A percentile compares a stretch with the other conserved stretches of the same genome.
These are phyloP conservation scores for Colletotrichum agaves DNA, from an alignment of 2,329 filamentous ascomycete species.

Conservation along the genomic window DNA sequence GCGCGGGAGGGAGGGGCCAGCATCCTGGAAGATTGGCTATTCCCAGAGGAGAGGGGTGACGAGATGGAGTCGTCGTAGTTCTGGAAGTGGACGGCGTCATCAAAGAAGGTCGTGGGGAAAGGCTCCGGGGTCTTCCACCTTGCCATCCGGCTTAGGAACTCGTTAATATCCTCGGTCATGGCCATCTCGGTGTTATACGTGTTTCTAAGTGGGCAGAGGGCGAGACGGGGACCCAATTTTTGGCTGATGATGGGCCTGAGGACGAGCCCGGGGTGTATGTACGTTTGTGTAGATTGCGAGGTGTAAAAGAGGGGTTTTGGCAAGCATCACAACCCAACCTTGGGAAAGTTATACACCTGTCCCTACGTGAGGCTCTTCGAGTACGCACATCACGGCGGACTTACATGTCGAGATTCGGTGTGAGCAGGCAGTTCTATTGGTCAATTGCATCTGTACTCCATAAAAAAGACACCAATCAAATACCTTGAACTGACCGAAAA, in stretches of 20 bases:
- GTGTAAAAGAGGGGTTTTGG: background rate
- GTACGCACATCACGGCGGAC: background rate
- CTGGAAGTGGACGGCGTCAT: background rate
- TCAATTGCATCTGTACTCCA: constrained; percentile 12
- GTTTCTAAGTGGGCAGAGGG: background rate
- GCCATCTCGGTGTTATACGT: constrained; percentile 19
- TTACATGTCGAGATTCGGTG: constrained; percentile 1
- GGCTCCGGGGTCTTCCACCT: background rate
- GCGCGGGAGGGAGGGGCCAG: background rate
- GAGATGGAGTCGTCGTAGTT: background rate
- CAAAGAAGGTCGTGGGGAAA: background rate
- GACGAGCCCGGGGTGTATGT: background rate
- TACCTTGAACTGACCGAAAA: constrained; percentile 9
- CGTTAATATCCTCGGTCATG: background rate
- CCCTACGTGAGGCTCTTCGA: background rate
- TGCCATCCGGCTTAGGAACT: background rate
- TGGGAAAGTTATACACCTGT: constrained; percentile 2
- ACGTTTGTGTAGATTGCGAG: background rate
- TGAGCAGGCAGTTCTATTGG: background rate
- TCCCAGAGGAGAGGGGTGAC: background rate
- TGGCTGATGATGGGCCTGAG: background rate
- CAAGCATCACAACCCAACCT: background rate
- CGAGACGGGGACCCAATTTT: background rate
- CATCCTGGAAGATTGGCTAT: background rate
- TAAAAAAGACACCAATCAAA: constrained; percentile 10